Base-by-base conservation (phyloP, 1,284 basidiomycete species). In the Boletus mariae region DNA sequence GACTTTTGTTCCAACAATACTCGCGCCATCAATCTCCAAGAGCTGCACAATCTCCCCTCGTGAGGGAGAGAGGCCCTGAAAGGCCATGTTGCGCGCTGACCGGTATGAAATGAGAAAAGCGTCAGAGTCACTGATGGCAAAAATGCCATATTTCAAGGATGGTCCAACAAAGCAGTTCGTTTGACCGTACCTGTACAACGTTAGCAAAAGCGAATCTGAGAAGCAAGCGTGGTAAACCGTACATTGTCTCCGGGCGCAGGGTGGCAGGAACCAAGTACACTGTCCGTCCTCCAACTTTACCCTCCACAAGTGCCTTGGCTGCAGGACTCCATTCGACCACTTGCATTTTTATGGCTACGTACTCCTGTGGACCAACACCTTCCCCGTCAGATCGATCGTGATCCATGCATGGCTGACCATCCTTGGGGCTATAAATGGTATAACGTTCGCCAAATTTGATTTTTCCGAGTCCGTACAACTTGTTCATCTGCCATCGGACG, bases 321-420 rank as follows among this genome's bases (percentile, higher is more conserved):
- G 80, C 81, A 20, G 75, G 72, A 53, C 83, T 83, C 90, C 92
- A 97, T 59, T 92, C 79, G 13, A 88, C 75, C 3, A 98, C 92
- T 71, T 92, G 85, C 92, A 98, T 94, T 79, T 98, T 98, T 70
- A 99, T 76, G 17, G 80, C 91, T 13, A 96, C 94, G 75, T 99
- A 99, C 71, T 99, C 96, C 67, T 97, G 94, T 7, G 97, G 96
- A 15, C 93, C 93, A 53, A 97, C 77, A 50, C 90, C 95, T 73
- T 99, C 97, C 46, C 97, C 97, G 59, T 94, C 93, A 53, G 86
- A 83, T 58, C 97, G 91, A 71, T 99, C 97, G 76, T 99, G 97
- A 75, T 99, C 97, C 97, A 99, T 99, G 71, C 97, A 99, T 1
- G 97, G 96, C 70, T 99, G 97, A 9, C 94, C 94, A 66, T 99